phyloP scores from a whole-genome alignment of 208 protist species.

The Trypanosomatidae sp. region DNA sequence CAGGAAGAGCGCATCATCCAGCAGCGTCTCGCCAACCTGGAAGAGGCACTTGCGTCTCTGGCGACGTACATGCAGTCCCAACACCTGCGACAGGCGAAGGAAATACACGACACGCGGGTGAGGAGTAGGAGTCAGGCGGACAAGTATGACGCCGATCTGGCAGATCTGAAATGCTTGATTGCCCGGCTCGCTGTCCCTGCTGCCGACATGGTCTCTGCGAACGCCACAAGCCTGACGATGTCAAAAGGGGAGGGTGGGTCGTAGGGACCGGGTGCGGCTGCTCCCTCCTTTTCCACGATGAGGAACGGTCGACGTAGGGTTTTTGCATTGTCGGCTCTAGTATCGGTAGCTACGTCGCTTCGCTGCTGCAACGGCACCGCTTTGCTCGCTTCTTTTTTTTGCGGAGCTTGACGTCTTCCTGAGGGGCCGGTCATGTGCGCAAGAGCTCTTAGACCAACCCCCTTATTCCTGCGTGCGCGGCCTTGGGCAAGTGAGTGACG shows the following conservation, averaged over 20 bases:
- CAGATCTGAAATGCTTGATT: constrained; percentile 33
- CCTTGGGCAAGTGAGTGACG: neutral
- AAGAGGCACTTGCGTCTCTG: constrained; percentile 50
- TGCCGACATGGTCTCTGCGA: neutral
- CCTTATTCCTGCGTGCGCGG: neutral
- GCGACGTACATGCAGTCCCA: constrained; percentile 38
- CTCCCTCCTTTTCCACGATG: too few relatives aligned
- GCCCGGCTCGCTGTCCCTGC: constrained; percentile 4
- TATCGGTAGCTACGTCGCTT: neutral
- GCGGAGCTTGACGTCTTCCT: neutral
- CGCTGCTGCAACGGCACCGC: neutral
- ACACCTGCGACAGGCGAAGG: constrained; percentile 23
- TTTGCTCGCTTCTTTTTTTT: neutral
- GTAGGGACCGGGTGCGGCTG: neutral
- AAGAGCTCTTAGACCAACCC: neutral
- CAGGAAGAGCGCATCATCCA: constrained; percentile 23
- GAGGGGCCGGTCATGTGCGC: neutral
- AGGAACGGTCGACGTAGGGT: neutral
- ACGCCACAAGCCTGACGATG: neutral
- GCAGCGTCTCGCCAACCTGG: constrained; percentile 54
- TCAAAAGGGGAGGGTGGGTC: neutral
- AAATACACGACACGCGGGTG: constrained; percentile 30
- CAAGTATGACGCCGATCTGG: constrained; percentile 38
- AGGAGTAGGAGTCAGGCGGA: constrained; percentile 28
- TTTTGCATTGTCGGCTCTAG: neutral